Evolutionary conservation across 768 basidiomycete genomes (phyloP), one percentile per base, ranked within the genome.

Genomic region (Hysterangium stoloniferum): DNA sequence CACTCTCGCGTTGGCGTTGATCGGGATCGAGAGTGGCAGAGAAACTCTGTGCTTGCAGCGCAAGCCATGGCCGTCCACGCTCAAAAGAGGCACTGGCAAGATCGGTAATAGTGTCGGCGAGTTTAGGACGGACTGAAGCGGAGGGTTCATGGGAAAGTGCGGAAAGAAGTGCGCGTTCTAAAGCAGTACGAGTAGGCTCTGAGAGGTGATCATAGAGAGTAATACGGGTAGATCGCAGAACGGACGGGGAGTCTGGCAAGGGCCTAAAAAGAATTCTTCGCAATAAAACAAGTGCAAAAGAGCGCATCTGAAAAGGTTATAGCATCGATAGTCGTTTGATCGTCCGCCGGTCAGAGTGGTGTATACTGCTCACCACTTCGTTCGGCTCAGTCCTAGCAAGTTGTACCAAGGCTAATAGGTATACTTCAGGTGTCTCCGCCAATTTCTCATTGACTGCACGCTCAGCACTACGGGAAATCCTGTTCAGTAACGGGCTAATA

Each of bases 31-130:
- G 40, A 19, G 59, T 52, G 38, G 48, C 29, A 57, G 66, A 71
- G 58, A 89, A 89, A 0, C 74, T 72, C 48, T 82, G 83, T 0
- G 76, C 77, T 59, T 89, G 87, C 1, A 90, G 69, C 2, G 82
- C 82, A 59, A 87, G 86, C 87, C 87, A 91, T 2, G 86, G 86
- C 7, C 85, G 66, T 1, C 87, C 88, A 1, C 86, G 74, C 13
- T 64, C 61, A 83, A 90, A 86, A 9, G 78, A 77, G 52, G 84
- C 78, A 49, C 82, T 83, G 5, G 87, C 82, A 25, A 90, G 67
- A 58, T 90, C 88, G 53, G 78, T 80, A 20, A 84, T 73, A 1
- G 86, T 84, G 58, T 90, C 86, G 12, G 84, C 82, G 2, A 78
- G 71, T 63, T 85, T 86, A 15, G 77, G 73, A 13, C 86, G 71